Evolutionary conservation across 441 rosid species (phyloP).

Genomic region (Arabidopsis lyrata): DNA sequence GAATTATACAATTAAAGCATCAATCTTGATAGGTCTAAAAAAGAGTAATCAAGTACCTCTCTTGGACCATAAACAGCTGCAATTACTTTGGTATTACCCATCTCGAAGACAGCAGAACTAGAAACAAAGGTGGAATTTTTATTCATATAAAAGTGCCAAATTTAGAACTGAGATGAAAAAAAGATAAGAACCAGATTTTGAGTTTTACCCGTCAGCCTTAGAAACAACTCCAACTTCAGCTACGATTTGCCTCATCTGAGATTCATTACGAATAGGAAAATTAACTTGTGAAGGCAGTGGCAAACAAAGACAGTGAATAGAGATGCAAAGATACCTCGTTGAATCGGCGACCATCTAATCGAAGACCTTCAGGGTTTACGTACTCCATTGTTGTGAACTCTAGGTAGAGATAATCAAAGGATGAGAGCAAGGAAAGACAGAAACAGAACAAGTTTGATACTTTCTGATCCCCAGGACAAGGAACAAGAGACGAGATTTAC

Average conservation of each 20-base stretch:
- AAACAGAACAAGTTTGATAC: conserved; percentile 3
- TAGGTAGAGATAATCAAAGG: neutral
- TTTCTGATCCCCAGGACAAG: neutral
- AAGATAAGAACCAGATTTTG: neutral
- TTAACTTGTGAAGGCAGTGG: neutral
- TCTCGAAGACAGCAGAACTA: conserved; percentile 88
- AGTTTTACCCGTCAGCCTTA: conserved; percentile 78
- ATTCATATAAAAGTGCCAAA: neutral
- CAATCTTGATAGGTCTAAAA: conserved; percentile 1
- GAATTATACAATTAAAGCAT: neutral
- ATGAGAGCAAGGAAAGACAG: conserved; percentile 1
- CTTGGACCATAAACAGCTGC: conserved; percentile 97
- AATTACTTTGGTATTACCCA: conserved; percentile 95
- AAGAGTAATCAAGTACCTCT: conserved; percentile 58
- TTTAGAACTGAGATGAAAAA: neutral
- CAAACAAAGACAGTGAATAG: neutral
- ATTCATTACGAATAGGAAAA: neutral
- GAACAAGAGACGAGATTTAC: neutral
- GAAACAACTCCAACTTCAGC: conserved; percentile 81
- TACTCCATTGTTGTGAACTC: conserved; percentile 60
- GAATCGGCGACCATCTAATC: conserved; percentile 84
- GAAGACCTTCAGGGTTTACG: conserved; percentile 91
- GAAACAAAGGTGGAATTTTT: neutral
- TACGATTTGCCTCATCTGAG: conserved; percentile 87
- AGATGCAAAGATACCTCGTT: conserved; percentile 56